phyloP scores from a whole-genome alignment of 1,284 basidiomycete genomes.

The Athelia psychrophila region DNA sequence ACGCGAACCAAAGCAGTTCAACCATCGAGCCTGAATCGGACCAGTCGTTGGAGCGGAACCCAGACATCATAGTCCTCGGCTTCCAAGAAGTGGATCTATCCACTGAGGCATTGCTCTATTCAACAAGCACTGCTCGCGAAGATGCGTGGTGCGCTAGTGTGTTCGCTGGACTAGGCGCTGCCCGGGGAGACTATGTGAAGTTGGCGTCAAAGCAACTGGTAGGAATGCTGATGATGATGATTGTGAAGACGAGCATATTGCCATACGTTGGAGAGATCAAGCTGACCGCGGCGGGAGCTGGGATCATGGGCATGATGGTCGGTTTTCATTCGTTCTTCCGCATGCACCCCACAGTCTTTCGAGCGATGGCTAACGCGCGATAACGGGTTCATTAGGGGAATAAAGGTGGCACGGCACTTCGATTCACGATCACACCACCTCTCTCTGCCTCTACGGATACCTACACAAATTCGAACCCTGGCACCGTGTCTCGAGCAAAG shows the following conservation, averaged over 20 bases:
- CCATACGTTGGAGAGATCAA: slow-evolving; percentile 50
- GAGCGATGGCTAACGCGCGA: not conserved
- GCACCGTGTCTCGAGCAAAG: slow-evolving; percentile 2
- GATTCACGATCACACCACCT: slow-evolving; percentile 51
- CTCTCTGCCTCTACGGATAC: slow-evolving; percentile 4
- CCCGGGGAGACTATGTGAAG: slow-evolving; percentile 69
- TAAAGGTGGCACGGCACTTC: slow-evolving; percentile 68
- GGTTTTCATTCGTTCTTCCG: slow-evolving; percentile 4
- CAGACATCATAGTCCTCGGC: slow-evolving; percentile 66
- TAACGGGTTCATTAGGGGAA: slow-evolving; percentile 51
- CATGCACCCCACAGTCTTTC: not conserved
- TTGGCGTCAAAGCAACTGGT: slow-evolving; percentile 73
- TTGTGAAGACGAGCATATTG: slow-evolving; percentile 54
- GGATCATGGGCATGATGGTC: slow-evolving; percentile 76
- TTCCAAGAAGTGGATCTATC: slow-evolving; percentile 80
- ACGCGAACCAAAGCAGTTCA: not conserved
- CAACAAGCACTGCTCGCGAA: slow-evolving; percentile 56
- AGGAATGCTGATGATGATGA: slow-evolving; percentile 67
- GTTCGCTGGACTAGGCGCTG: slow-evolving; percentile 63
- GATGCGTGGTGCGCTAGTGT: slow-evolving; percentile 66
- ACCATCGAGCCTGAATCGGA: not conserved
- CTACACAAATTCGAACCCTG: slow-evolving; percentile 3
- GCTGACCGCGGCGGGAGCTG: slow-evolving; percentile 54
- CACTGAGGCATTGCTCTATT: slow-evolving; percentile 68
- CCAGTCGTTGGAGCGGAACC: slow-evolving; percentile 17